phyloP scores from a whole-genome alignment of 169 alveolate species.

The Amoebophrya sp. region DNA sequence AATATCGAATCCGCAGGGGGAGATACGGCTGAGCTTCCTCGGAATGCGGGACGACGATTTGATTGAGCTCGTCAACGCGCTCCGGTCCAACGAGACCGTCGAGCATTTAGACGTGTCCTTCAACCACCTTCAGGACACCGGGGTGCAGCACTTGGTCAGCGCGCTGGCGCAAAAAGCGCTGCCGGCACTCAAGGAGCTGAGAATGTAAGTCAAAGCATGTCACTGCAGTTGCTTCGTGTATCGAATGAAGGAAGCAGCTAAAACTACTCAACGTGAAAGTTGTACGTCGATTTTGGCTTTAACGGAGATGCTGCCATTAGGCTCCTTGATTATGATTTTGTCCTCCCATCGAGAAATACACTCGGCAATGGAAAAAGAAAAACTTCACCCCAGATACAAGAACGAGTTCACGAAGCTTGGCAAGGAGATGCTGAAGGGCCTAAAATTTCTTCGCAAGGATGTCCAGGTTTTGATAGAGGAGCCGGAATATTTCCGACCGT shows the following conservation, averaged over 20 bases:
- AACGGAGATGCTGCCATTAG: too few relatives aligned
- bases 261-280: too few relatives aligned
- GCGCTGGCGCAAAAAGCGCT: not conserved
- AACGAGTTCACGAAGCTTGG: constrained; percentile 10
- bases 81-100: not conserved
- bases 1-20: too few relatives aligned
- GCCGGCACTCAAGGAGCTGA: not conserved
- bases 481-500: not conserved
- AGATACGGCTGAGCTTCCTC: not conserved
- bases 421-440: not conserved
- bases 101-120: not conserved
- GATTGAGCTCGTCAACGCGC: not conserved
- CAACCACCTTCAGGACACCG: not conserved
- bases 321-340: too few relatives aligned
- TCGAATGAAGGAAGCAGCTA: too few relatives aligned
- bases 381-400: not conserved
- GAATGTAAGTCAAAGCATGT: too few relatives aligned
- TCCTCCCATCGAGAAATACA: too few relatives aligned
- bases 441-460: not conserved
- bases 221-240: too few relatives aligned
- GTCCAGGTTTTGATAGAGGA: not conserved
- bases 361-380: too few relatives aligned
- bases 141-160: not conserved
- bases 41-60: not conserved
- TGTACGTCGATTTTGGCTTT: too few relatives aligned